These are phyloP conservation scores for Phialocephala sp. DNA, from an alignment of 2,329 filamentous ascomycete species.

Conservation along the genomic window DNA sequence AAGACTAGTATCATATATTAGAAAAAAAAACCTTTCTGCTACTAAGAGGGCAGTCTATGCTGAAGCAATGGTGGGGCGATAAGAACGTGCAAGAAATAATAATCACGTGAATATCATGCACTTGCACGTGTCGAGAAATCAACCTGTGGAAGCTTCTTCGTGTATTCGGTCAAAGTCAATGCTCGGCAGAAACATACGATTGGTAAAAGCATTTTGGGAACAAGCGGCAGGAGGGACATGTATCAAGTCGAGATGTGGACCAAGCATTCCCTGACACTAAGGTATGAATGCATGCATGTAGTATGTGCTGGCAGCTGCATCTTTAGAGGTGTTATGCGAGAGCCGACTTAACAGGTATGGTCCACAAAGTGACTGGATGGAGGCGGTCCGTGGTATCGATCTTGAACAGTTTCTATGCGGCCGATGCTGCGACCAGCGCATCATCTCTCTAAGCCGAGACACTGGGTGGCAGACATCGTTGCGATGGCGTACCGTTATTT, in stretches of 20 bases:
- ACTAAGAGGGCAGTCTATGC: too few relatives aligned
- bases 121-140: too few relatives aligned
- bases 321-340: neutral
- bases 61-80: too few relatives aligned
- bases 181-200: neutral
- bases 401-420: conserved; percentile 12
- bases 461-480: neutral
- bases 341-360: neutral
- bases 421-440: conserved; percentile 23
- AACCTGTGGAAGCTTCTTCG: too few relatives aligned
- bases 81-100: too few relatives aligned
- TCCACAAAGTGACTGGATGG: conserved; percentile 9
- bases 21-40: neutral
- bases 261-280: neutral
- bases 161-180: neutral
- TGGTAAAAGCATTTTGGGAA: conserved; percentile 1
- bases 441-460: conserved; percentile 14
- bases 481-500: conserved; percentile 14
- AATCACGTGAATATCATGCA: too few relatives aligned
- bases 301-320: neutral
- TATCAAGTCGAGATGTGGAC: neutral
- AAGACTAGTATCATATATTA: neutral
- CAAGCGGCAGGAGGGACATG: conserved; percentile 9
- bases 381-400: conserved; percentile 10
- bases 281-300: conserved; percentile 2